Evolutionary conservation across 1,139 yeast species (phyloP).

Genomic region (Candida smagusa): DNA sequence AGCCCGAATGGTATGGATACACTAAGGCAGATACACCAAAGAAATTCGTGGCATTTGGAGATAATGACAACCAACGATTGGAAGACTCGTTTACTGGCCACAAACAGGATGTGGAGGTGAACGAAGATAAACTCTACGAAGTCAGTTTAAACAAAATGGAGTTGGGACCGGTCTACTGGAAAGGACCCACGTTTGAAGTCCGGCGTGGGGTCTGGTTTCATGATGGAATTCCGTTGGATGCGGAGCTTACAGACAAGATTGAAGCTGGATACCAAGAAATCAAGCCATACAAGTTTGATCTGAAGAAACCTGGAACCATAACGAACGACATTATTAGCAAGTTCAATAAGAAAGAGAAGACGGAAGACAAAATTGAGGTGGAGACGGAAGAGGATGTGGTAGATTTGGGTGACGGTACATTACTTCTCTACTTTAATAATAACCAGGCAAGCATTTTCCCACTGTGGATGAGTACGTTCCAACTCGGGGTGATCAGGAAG

Average conservation of each 20-base stretch:
- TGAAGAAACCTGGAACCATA: constrained; percentile 1
- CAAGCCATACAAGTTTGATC: constrained; percentile 27
- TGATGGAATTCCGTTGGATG: constrained; percentile 58
- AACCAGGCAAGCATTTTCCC: constrained; percentile 40
- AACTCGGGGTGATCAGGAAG: constrained; percentile 37
- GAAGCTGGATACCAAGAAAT: constrained; percentile 50
- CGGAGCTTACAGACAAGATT: constrained; percentile 49
- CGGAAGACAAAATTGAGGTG: constrained; percentile 12
- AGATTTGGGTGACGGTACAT: constrained; percentile 27
- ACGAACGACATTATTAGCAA: constrained; percentile 18
- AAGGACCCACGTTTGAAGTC: constrained; percentile 81
- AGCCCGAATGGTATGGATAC: constrained; percentile 60
- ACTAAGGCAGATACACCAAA: constrained; percentile 46
- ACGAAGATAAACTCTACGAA: constrained; percentile 76
- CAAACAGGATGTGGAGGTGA: constrained; percentile 39
- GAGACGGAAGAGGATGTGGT: constrained; percentile 29
- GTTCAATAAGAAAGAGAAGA: constrained; percentile 18
- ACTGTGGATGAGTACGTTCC: constrained; percentile 28
- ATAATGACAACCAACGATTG: constrained; percentile 56
- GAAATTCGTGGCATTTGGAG: constrained; percentile 69
- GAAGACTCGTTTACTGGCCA: constrained; percentile 42
- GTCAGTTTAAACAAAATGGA: constrained; percentile 58
- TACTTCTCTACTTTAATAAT: constrained; percentile 32
- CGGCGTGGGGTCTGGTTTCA: constrained; percentile 86
- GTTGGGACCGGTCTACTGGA: constrained; percentile 79